These are phyloP conservation scores for Phoma sp. DNA, from an alignment of 2,329 filamentous ascomycete species.

Conservation along the genomic window DNA sequence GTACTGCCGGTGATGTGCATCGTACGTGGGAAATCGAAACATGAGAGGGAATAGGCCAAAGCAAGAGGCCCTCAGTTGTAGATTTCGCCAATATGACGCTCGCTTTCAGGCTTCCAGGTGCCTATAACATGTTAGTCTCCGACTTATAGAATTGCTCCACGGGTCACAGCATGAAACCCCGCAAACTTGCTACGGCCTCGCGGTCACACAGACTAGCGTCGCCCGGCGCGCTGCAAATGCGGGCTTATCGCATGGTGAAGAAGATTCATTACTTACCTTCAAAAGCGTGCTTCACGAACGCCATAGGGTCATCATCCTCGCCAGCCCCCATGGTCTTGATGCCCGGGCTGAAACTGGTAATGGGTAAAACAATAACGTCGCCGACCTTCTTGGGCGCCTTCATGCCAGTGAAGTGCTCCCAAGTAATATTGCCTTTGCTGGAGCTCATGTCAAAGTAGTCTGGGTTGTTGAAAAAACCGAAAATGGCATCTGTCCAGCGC, in stretches of 20 bases:
- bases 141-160: neutral
- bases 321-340: slow-evolving; percentile 91
- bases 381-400: slow-evolving; percentile 82
- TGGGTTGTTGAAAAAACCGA: slow-evolving; percentile 91
- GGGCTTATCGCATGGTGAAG: slow-evolving; percentile 3
- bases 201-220: neutral
- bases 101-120: slow-evolving; percentile 45
- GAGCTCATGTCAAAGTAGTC: slow-evolving; percentile 82
- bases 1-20: neutral
- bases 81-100: slow-evolving; percentile 44
- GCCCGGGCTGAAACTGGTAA: slow-evolving; percentile 96
- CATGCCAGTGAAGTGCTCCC: slow-evolving; percentile 88
- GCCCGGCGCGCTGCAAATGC: neutral
- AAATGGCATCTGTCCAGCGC: slow-evolving; percentile 90
- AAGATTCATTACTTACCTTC: slow-evolving; percentile 69
- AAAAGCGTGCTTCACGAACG: slow-evolving; percentile 96
- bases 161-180: too few relatives aligned
- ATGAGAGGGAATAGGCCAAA: neutral
- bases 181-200: neutral
- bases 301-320: slow-evolving; percentile 90
- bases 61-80: slow-evolving; percentile 27
- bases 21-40: neutral
- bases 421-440: slow-evolving; percentile 77
- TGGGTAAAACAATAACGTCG: slow-evolving; percentile 90
- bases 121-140: slow-evolving; percentile 37